Evolutionary conservation across 2,329 filamentous ascomycete genomes (phyloP).

Genomic region (Helminthosporium solani): DNA sequence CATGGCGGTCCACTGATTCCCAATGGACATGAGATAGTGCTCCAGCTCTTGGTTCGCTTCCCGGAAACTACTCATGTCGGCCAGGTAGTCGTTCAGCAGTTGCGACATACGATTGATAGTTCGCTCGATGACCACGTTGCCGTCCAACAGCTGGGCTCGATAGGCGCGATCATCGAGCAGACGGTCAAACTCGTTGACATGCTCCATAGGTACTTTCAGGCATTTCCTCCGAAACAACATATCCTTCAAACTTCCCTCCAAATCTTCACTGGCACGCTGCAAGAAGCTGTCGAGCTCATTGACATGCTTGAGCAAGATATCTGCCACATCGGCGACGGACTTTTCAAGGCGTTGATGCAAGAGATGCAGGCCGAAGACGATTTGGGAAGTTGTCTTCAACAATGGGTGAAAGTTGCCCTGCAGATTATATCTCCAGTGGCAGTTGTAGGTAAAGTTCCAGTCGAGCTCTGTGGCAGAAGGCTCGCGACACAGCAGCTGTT

Average conservation of each 20-base stretch:
- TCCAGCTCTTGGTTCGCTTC: conserved; percentile 75
- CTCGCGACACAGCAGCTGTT: conserved; percentile 55
- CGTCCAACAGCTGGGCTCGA: conserved; percentile 75
- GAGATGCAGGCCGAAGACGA: conserved; percentile 89
- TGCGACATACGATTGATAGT: conserved; percentile 77
- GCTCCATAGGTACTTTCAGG: conserved; percentile 79
- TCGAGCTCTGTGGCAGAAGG: conserved; percentile 66
- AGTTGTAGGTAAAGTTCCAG: conserved; percentile 69
- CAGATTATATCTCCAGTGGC: conserved; percentile 72
- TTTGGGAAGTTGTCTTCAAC: conserved; percentile 86
- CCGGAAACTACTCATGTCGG: conserved; percentile 77
- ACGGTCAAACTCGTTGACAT: conserved; percentile 77
- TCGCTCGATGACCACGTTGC: conserved; percentile 89
- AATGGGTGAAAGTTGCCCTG: conserved; percentile 82
- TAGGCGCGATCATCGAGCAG: conserved; percentile 86
- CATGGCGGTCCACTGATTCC: conserved; percentile 60
- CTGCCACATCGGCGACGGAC: conserved; percentile 82
- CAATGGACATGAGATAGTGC: conserved; percentile 69
- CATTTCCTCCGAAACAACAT: conserved; percentile 70
- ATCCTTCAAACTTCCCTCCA: conserved; percentile 75
- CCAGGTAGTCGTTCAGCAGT: conserved; percentile 73
- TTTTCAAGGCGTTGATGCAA: conserved; percentile 83
- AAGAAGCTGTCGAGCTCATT: conserved; percentile 92
- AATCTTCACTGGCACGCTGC: conserved; percentile 81
- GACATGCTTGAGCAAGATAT: conserved; percentile 86